A percentile compares a stretch with the other conserved stretches of the same genome.
Evolutionary conservation across 257 asterid genomes (phyloP).

Genomic region (Solanum infundibuliforme): DNA sequence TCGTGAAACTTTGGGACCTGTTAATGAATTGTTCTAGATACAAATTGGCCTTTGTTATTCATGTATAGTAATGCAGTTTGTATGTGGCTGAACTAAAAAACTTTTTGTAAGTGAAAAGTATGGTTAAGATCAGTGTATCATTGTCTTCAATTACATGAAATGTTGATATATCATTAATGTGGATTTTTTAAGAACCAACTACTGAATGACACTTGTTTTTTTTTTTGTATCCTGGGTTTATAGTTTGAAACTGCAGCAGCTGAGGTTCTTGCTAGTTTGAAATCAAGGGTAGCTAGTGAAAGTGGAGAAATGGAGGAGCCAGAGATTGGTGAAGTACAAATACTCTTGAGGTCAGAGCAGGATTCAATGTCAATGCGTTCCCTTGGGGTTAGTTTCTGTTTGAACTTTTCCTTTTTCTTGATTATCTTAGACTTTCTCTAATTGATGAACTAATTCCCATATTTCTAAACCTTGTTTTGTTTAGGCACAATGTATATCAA

Average conservation of each 20-base stretch:
- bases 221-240: neutral
- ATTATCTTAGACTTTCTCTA: neutral
- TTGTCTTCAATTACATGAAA: neutral
- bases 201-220: neutral
- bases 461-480: neutral
- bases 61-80: neutral
- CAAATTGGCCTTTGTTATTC: neutral
- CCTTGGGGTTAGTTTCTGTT: slow-evolving; percentile 64
- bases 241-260: slow-evolving; percentile 95
- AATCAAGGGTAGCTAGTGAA: slow-evolving; percentile 70
- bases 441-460: neutral
- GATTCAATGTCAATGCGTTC: slow-evolving; percentile 75
- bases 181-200: neutral
- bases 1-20: neutral
- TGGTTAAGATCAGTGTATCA: neutral
- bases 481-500: slow-evolving; percentile 87
- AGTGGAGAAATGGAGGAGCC: slow-evolving; percentile 92
- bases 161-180: neutral
- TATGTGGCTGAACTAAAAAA: neutral
- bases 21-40: neutral
- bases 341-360: slow-evolving; percentile 79
- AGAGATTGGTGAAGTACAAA: slow-evolving; percentile 78
- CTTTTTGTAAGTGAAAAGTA: neutral
- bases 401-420: neutral
- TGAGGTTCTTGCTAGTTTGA: slow-evolving; percentile 76